These are phyloP conservation scores for Ogataea methanolica DNA, from an alignment of 805 yeast genomes.

Conservation along the genomic window DNA sequence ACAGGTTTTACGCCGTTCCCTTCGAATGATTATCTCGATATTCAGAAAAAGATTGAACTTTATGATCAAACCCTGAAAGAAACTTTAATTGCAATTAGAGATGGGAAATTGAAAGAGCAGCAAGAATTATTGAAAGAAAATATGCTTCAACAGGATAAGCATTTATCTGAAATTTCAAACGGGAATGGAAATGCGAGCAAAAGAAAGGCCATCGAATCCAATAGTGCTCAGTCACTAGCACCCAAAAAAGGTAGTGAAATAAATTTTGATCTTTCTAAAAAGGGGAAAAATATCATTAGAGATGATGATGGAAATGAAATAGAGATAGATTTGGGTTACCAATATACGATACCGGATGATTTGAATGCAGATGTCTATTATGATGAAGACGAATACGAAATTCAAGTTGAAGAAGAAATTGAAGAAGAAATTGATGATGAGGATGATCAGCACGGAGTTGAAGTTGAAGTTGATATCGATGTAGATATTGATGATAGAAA, in stretches of 20 bases:
- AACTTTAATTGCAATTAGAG: constrained; percentile 15
- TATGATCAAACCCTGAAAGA: constrained; percentile 18
- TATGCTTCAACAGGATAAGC: not conserved
- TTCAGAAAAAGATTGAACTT: constrained; percentile 13
- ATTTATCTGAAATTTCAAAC: not conserved
- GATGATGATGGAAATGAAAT: constrained; percentile 1
- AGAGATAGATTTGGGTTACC: not conserved
- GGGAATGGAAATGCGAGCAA: not conserved
- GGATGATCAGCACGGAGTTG: not conserved
- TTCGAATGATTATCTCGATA: constrained; percentile 8
- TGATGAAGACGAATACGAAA: not conserved
- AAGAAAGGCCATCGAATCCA: not conserved
- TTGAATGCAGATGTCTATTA: not conserved
- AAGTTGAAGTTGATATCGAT: constrained; percentile 1
- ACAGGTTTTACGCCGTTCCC: constrained; percentile 7
- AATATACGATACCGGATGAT: not conserved
- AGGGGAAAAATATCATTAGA: not conserved
- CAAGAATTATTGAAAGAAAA: constrained; percentile 3
- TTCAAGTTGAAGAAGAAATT: constrained; percentile 1
- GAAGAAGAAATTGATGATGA: not conserved
- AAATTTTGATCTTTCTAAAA: not conserved
- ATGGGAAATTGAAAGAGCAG: constrained; percentile 8
- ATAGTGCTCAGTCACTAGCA: too few relatives aligned
- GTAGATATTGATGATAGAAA: not conserved
- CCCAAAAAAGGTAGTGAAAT: not conserved